Evolutionary conservation across 345 rosid species (phyloP).

Genomic region (Triadica sebifera): DNA sequence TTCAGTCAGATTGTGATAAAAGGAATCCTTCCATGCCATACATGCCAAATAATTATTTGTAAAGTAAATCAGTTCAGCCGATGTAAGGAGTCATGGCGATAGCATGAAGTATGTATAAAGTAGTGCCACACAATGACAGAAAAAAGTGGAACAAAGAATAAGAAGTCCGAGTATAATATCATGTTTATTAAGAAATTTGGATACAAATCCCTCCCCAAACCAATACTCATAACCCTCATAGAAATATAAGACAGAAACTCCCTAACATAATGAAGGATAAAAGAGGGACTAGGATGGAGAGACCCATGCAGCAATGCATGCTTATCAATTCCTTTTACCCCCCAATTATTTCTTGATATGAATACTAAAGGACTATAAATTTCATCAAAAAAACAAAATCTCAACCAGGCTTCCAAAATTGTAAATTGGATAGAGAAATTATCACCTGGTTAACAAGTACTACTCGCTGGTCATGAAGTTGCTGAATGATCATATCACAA

Average conservation of each 20-base stretch:
- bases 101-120: not conserved
- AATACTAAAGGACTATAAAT: too few species aligned
- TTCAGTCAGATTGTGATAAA: constrained; percentile 85
- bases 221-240: not conserved
- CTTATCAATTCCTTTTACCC: not conserved
- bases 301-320: not conserved
- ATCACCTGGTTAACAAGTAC: constrained; percentile 91
- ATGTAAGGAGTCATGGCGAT: not conserved
- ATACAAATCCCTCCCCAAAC: not conserved
- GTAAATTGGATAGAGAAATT: not conserved
- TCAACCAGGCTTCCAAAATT: not conserved
- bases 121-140: not conserved
- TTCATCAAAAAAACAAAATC: not conserved
- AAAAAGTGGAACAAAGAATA: not conserved
- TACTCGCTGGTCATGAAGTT: constrained; percentile 98
- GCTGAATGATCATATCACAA: constrained; percentile 99
- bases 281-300: not conserved
- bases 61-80: not conserved
- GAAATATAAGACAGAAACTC: not conserved
- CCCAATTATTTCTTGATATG: not conserved
- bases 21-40: constrained; percentile 89
- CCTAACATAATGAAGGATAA: not conserved
- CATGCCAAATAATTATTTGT: constrained; percentile 17
- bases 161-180: not conserved
- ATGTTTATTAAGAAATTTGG: not conserved